Evolutionary conservation across 805 yeast species (phyloP).

Genomic region (Starmerella apis): DNA sequence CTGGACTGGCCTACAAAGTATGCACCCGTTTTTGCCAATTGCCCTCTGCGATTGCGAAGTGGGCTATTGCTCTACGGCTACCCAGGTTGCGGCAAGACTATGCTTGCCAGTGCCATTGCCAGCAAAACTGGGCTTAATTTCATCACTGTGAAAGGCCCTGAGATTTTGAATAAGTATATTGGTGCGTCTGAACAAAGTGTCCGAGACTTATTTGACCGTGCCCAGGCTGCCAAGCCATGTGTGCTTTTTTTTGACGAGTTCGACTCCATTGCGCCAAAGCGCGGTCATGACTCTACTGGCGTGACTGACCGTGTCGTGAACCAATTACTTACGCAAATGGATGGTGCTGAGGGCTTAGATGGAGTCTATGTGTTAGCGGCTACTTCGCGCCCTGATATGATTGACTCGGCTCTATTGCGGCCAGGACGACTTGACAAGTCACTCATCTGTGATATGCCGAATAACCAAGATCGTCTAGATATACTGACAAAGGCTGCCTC

Average conservation of each 20-base stretch:
- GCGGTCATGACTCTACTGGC: constrained; percentile 96
- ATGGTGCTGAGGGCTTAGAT: constrained; percentile 95
- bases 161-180: constrained; percentile 83
- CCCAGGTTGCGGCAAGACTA: constrained; percentile 96
- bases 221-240: constrained; percentile 91
- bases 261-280: constrained; percentile 93
- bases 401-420: constrained; percentile 85
- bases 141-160: constrained; percentile 91
- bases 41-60: constrained; percentile 78
- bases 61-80: constrained; percentile 88
- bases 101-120: constrained; percentile 86
- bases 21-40: constrained; percentile 84
- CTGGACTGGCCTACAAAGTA: constrained; percentile 95
- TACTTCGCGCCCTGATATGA: constrained; percentile 88
- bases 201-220: constrained; percentile 84
- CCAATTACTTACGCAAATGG: constrained; percentile 95
- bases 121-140: constrained; percentile 89
- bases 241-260: constrained; percentile 88
- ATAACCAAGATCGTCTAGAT: constrained; percentile 55
- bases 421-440: constrained; percentile 95
- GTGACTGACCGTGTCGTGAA: constrained; percentile 96
- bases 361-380: constrained; percentile 97
- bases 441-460: constrained; percentile 82
- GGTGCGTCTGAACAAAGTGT: constrained; percentile 96
- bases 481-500: constrained; percentile 47